Base-by-base conservation (phyloP, 768 basidiomycete species). In the Lactifluus pinguis region DNA sequence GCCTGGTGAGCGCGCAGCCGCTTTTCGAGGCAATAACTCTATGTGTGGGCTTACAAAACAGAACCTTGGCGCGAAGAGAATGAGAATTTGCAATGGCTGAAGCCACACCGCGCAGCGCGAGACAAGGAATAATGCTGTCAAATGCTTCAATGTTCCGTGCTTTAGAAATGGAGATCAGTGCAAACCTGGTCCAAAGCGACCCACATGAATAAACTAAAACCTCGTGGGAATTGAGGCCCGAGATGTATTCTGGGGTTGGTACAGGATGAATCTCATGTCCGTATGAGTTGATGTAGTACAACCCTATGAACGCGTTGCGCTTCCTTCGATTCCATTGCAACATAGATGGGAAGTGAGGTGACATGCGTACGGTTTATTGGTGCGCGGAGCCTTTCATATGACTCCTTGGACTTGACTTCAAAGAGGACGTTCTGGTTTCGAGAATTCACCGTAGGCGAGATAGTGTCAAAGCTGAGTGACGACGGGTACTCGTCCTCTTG, bases 151-250 rank as follows among this genome's bases (percentile, higher is more conserved):
- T 30, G 38, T 13, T 29, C 19, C 14, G 32, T 17, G 34, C 17
- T 8, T 36, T 6, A 6, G 55, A 53, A 6, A 9, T 21, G 25
- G 13, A 21, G 36, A 9, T 1, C 13, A 36, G 32, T 38, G n/a
- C 38, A 11, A 15, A 86, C 91, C 89, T 92, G 14, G 94, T 98
- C 92, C 92, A 98, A 8, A 98, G 75, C 2, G 93, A 95, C 6
- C 94, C 94, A 69, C 93, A 94, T 3, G 92, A 94, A 70, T 95
- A 97, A 2, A 98, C 84, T 32, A 98, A 75, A 2, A 87, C 75
- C 64, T 89, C 82, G 58, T 80, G 80, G 34, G 77, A 74, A 4
- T 74, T 72, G 10, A 95, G 74, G 54, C 81, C 80, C 13, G 80
- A 72, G 53, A 98, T 69, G 68, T 86, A 92, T 47, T 89, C 89